Evolutionary conservation across 2,329 filamentous ascomycete species (phyloP), one percentile per base, ranked within the genome.

Genomic region (Didymellaceae sp.): DNA sequence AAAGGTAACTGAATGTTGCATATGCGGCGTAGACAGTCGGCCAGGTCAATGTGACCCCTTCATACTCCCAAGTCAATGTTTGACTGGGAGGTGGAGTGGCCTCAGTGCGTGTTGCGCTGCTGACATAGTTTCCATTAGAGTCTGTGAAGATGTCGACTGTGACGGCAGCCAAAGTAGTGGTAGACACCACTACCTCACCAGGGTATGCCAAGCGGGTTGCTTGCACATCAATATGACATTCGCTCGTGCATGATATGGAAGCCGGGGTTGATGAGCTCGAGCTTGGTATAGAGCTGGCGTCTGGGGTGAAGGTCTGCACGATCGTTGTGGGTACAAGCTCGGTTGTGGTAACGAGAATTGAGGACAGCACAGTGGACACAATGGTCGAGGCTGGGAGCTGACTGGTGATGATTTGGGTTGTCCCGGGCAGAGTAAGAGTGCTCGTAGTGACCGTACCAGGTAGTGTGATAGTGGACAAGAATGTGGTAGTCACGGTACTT

Each of bases 1-100:
- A 54, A 4, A 69, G 38, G 18, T 66, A 61, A 17, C 58, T 70
- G 41, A 72, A 72, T 1, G 62, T 62, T 9, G 47, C 54, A 25
- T 73, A 73, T 1, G 59, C 65, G 6, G 62, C 58, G 39, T 73
- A 73, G 0, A 52, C 52, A 1, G 70, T 73, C 1, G 70, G 70
- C 11, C 57, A 73, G 1, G 69, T 72, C 33, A 73, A 34, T 4
- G 55, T 40, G 0, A 68, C 65, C 0, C 57, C 61, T 0, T 55
- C 47, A 16, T 58, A 68, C 1, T 44, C 49, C 70, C 70, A 73
- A 4, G 65, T 71, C 4, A 72, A 40, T 0, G 53, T 54, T 7
- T 46, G 54, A 0, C 20, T 45, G 17, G 53, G 43, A n/a, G 65
- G 5, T 2, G 62, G 60, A 2, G 62, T 20, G 2, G 53, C 22